These are phyloP conservation scores for Sporothrix mexicana DNA, from an alignment of 2,329 filamentous ascomycete species.

Conservation along the genomic window DNA sequence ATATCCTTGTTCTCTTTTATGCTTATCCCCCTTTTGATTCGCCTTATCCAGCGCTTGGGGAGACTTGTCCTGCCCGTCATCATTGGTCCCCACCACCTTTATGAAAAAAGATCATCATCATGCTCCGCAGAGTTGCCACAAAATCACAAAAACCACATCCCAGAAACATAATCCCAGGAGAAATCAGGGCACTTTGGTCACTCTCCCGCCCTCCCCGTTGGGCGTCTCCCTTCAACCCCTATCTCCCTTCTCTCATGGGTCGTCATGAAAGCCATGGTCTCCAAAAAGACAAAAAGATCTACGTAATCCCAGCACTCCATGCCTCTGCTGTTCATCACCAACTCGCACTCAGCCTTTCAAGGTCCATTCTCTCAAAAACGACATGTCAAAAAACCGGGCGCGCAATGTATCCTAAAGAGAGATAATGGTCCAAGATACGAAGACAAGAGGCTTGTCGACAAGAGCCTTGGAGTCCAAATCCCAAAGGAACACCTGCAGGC, in stretches of 20 bases:
- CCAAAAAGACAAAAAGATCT: slow-evolving; percentile 1
- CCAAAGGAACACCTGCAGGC: slow-evolving; percentile 1
- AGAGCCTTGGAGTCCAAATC: not conserved
- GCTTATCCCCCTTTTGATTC: not conserved
- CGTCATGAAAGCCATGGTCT: not conserved
- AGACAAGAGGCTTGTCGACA: not conserved
- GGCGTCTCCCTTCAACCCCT: too few relatives aligned
- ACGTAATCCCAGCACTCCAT: slow-evolving; percentile 9
- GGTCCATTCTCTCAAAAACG: not conserved
- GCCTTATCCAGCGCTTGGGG: not conserved
- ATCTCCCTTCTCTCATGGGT: not conserved
- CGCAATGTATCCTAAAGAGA: slow-evolving; percentile 23
- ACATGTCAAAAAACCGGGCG: slow-evolving; percentile 21
- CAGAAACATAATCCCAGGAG: not conserved
- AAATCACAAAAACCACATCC: not conserved
- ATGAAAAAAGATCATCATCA: too few relatives aligned
- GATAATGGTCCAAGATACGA: not conserved
- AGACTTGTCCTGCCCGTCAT: not conserved
- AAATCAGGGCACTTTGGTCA: not conserved
- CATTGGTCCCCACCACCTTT: not conserved
- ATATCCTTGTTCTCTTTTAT: slow-evolving; percentile 14
- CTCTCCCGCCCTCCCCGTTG: slow-evolving; percentile 21
- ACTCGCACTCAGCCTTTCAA: not conserved
- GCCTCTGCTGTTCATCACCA: not conserved
- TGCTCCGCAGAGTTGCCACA: too few relatives aligned